Conservation (phyloP, 306 rosid genomes). For the Styphnolobium japonicum region DNA sequence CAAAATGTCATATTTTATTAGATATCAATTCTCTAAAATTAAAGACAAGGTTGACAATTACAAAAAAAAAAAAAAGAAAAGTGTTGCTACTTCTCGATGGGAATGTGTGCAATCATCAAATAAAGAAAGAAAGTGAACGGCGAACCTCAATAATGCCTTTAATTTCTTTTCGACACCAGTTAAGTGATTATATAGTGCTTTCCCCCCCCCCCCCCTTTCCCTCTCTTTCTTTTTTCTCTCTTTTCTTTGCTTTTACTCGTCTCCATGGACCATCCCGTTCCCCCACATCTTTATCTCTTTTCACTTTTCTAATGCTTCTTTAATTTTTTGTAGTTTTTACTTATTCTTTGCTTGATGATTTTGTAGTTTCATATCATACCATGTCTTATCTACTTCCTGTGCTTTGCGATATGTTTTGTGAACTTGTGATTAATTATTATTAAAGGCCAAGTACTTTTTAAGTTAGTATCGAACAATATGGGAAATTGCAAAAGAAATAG, state of each 20-base stretch:
- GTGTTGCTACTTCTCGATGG: not conserved
- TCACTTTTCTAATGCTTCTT: not conserved
- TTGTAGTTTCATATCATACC: not conserved
- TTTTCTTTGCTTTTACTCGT: constrained; percentile 1
- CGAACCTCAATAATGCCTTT: not conserved
- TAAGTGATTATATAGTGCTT: no score
- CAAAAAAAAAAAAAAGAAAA: no score
- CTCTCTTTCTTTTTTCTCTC: not conserved
- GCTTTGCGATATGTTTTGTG: not conserved
- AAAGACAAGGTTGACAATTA: no score
- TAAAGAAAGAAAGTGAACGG: not conserved
- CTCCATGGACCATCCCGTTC: not conserved
- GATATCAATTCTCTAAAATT: no score
- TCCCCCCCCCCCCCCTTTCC: no score
- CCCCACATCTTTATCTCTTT: not conserved
- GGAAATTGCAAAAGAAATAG: not conserved
- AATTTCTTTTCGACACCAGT: no score
- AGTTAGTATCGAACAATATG: no score
- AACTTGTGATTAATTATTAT: not conserved
- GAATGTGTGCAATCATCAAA: not conserved
- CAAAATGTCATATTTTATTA: not conserved
- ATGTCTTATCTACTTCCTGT: not conserved
- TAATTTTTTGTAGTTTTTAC: not conserved
- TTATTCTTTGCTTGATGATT: not conserved
- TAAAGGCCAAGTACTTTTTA: not conserved